Percentiles rank a stretch among this genome's conserved stretches.
These are phyloP conservation scores for Nicotiana attenuata DNA, from an alignment of 257 asterid genomes.

Conservation along the genomic window DNA sequence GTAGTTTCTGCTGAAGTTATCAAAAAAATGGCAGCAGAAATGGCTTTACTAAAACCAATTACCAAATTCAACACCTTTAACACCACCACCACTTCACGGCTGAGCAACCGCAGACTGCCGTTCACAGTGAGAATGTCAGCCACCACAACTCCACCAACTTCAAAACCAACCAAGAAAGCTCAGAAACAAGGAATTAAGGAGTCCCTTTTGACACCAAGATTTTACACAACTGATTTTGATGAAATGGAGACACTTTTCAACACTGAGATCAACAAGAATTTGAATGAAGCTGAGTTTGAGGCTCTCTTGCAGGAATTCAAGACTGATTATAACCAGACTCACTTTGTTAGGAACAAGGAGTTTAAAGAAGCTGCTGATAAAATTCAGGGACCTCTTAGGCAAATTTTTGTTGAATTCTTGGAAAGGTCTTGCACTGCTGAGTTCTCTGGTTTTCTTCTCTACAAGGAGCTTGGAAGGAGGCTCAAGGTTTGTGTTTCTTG, in stretches of 20 bases:
- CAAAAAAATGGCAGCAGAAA: constrained; percentile 53
- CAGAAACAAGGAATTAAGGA: constrained; percentile 62
- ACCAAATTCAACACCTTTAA: constrained; percentile 36
- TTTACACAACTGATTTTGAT: constrained; percentile 89
- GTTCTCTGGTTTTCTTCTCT: constrained; percentile 92
- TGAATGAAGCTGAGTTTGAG: constrained; percentile 77
- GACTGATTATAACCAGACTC: constrained; percentile 96
- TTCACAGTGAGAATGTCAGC: constrained; percentile 57
- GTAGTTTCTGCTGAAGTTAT: not conserved
- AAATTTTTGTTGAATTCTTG: constrained; percentile 81
- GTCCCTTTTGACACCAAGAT: constrained; percentile 64
- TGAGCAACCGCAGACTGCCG: constrained; percentile 11
- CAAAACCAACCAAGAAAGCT: constrained; percentile 35
- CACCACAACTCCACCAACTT: constrained; percentile 33
- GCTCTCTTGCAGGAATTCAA: constrained; percentile 92
- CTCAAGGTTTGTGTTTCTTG: constrained; percentile 48
- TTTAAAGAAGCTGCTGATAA: constrained; percentile 92
- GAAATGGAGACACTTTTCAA: constrained; percentile 98
- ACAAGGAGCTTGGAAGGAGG: constrained; percentile 86
- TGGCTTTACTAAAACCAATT: constrained; percentile 72
- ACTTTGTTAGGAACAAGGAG: constrained; percentile 84
- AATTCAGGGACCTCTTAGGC: constrained; percentile 69
- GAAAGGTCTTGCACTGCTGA: constrained; percentile 97
- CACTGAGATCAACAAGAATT: constrained; percentile 82
- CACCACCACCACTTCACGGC: constrained; percentile 28